A percentile compares a stretch with the other conserved stretches of the same genome.
phyloP scores from a whole-genome alignment of 2,329 filamentous ascomycete genomes.

The Aureobasidium mangrovei region DNA sequence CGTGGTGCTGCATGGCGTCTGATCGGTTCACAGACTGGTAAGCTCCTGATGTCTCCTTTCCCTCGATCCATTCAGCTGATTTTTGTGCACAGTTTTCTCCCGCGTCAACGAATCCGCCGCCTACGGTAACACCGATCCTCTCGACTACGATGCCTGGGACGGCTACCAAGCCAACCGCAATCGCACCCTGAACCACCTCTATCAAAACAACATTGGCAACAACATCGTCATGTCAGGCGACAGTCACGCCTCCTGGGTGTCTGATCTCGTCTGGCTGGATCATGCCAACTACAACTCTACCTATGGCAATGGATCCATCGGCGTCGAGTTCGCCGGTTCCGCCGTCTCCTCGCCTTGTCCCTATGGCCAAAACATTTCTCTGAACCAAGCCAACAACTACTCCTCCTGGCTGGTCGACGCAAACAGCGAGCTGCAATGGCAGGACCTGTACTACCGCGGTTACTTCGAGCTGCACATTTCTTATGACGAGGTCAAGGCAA shows the following conservation, averaged over 20 bases:
- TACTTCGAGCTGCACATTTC: constrained; percentile 59
- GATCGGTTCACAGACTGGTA: constrained; percentile 56
- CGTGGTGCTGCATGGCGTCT: constrained; percentile 63
- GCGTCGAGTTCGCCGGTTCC: constrained; percentile 51
- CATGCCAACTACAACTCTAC: constrained; percentile 23
- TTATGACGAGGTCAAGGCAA: constrained; percentile 50
- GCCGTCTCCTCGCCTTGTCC: constrained; percentile 52
- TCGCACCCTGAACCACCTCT: constrained; percentile 58
- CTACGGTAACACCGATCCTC: constrained; percentile 35
- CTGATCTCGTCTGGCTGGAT: constrained; percentile 38
- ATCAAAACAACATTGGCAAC: constrained; percentile 60
- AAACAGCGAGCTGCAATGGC: constrained; percentile 62
- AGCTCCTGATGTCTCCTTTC: neutral
- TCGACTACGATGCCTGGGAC: constrained; percentile 53
- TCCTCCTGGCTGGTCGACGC: constrained; percentile 37
- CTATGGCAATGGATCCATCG: constrained; percentile 35
- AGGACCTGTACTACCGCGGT: constrained; percentile 64
- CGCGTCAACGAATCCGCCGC: constrained; percentile 42
- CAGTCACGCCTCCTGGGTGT: constrained; percentile 54
- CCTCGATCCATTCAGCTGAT: neutral
- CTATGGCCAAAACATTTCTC: constrained; percentile 48
- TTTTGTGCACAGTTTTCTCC: constrained; percentile 45
- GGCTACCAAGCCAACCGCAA: constrained; percentile 64
- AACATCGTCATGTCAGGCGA: constrained; percentile 67
- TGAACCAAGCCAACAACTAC: constrained; percentile 42